A percentile compares a stretch with the other conserved stretches of the same genome.
Evolutionary conservation across 2,329 filamentous ascomycete genomes (phyloP).

Genomic region (Sporothrix variecibatus): DNA sequence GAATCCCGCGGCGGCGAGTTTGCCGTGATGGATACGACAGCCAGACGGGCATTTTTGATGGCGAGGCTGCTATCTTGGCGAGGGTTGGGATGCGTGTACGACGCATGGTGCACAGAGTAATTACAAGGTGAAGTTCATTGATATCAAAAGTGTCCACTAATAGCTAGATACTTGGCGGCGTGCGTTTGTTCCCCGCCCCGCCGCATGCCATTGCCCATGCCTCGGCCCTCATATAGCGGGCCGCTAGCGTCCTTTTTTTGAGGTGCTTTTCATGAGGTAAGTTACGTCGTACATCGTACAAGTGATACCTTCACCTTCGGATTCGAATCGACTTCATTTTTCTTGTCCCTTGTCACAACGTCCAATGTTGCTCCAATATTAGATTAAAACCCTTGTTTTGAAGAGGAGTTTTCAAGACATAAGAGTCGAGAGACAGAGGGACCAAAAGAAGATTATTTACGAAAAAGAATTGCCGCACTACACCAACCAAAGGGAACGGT

Average conservation of each 20-base stretch:
- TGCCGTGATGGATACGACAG: slow-evolving; percentile 29
- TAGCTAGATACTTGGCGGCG: neutral
- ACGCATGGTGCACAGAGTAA: neutral
- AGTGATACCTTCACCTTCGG: neutral
- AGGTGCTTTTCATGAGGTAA: neutral
- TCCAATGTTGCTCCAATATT: neutral
- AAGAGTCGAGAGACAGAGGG: neutral
- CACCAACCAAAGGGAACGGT: neutral
- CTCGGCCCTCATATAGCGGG: slow-evolving; percentile 8
- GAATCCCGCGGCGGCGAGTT: neutral
- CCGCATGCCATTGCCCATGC: neutral
- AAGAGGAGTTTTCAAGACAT: too few species aligned
- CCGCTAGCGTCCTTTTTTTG: neutral
- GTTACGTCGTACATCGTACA: neutral
- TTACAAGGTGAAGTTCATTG: neutral
- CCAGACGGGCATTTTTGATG: slow-evolving; percentile 25
- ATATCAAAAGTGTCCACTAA: neutral
- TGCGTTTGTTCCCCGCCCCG: neutral
- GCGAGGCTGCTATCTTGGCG: neutral
- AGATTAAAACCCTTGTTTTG: too few species aligned
- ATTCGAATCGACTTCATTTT: too few species aligned
- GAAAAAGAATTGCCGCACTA: neutral
- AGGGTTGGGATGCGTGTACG: neutral
- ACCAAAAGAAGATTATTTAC: neutral
- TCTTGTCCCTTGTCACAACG: too few species aligned